Percentiles rank a stretch among this genome's conserved stretches.
phyloP scores from a whole-genome alignment of 2,329 filamentous ascomycete species.

The Stagonosporopsis cucurbitacearum region DNA sequence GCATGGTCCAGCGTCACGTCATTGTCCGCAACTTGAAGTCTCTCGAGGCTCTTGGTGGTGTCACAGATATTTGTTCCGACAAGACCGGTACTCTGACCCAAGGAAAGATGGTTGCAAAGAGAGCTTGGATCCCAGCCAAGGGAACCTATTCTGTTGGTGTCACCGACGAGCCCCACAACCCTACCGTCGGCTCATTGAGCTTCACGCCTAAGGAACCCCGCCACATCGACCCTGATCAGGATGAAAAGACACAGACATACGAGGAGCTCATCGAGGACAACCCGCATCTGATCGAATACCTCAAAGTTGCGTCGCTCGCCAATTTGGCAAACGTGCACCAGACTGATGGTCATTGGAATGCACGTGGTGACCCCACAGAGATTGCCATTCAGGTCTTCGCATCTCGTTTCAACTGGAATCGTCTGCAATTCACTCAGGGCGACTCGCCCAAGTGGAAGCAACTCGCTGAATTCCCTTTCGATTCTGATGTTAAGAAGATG shows the following conservation, averaged over 20 bases:
- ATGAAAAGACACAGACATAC: slow-evolving; percentile 29
- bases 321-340: slow-evolving; percentile 60
- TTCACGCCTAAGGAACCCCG: slow-evolving; percentile 36
- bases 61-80: slow-evolving; percentile 46
- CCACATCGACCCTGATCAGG: slow-evolving; percentile 39
- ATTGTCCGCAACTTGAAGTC: slow-evolving; percentile 47
- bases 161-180: slow-evolving; percentile 40
- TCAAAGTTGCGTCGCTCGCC: slow-evolving; percentile 49
- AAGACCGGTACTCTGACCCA: slow-evolving; percentile 46
- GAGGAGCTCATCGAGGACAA: slow-evolving; percentile 39
- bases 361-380: slow-evolving; percentile 60
- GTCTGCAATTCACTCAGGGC: slow-evolving; percentile 55
- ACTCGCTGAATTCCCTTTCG: slow-evolving; percentile 73
- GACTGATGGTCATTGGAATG: slow-evolving; percentile 48
- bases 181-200: slow-evolving; percentile 38
- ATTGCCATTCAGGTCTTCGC: slow-evolving; percentile 78
- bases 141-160: slow-evolving; percentile 44
- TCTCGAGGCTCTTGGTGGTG: slow-evolving; percentile 46
- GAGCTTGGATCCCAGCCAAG: slow-evolving; percentile 43
- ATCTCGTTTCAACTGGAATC: slow-evolving; percentile 67
- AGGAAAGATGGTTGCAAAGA: slow-evolving; percentile 46
- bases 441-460: slow-evolving; percentile 38
- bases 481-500: slow-evolving; percentile 77
- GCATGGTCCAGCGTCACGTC: slow-evolving; percentile 45
- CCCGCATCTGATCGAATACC: slow-evolving; percentile 40